Conservation (phyloP, 2,329 filamentous ascomycete species). For the Colletotrichum cordylinicola region DNA sequence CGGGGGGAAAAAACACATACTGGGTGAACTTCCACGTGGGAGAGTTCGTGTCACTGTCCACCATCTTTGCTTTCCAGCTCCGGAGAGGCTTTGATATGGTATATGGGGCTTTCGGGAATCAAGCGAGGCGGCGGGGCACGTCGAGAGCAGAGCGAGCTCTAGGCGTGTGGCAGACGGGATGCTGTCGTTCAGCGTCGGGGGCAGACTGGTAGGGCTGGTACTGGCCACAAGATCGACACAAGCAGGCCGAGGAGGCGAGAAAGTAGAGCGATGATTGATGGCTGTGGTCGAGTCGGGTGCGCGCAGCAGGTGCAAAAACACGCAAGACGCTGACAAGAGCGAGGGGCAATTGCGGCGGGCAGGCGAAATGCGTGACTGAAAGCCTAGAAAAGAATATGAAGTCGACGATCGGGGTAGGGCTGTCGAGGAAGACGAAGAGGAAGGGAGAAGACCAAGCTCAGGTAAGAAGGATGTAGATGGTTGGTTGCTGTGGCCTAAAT, state of each 20-base stretch:
- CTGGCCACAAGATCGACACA: neutral
- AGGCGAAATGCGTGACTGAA: neutral
- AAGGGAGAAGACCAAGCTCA: neutral
- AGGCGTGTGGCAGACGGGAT: neutral
- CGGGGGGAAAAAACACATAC: slow-evolving; percentile 61
- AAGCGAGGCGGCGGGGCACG: slow-evolving; percentile 12
- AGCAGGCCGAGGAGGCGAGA: neutral
- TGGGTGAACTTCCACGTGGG: slow-evolving; percentile 99
- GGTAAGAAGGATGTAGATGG: neutral
- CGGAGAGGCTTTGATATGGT: neutral
- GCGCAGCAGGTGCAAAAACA: slow-evolving; percentile 3
- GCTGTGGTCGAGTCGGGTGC: neutral
- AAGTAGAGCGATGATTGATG: neutral
- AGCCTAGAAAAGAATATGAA: neutral
- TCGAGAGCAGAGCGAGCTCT: neutral
- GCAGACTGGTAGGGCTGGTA: neutral
- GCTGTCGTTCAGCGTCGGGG: neutral
- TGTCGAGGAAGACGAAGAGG: neutral
- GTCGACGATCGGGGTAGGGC: neutral
- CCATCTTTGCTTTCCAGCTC: slow-evolving; percentile 71
- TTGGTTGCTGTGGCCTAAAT: neutral
- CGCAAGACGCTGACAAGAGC: neutral
- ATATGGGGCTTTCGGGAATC: neutral
- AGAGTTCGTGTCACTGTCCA: slow-evolving; percentile 91
- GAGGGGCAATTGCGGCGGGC: neutral